phyloP scores from a whole-genome alignment of 208 protist species.

The Trypanosoma congolense region DNA sequence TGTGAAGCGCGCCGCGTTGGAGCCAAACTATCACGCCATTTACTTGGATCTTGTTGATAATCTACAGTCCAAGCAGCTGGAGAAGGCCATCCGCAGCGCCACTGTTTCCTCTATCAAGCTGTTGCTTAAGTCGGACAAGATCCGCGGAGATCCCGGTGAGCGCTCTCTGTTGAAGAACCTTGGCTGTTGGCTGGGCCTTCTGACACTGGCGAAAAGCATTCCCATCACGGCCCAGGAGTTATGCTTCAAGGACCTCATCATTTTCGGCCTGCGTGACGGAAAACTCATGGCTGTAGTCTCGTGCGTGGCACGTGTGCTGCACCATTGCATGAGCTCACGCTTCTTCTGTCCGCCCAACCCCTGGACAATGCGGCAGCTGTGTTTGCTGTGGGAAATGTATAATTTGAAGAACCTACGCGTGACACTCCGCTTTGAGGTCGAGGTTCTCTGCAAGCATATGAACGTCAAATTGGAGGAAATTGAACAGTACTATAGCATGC shows the following conservation, averaged over 20 bases:
- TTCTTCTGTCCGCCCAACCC: conserved; percentile 97
- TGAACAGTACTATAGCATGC: conserved; percentile 23
- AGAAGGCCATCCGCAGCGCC: conserved; percentile 72
- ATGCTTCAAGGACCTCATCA: conserved; percentile 93
- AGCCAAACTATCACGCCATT: conserved; percentile 97
- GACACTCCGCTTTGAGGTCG: conserved; percentile 97
- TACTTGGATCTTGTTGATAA: conserved; percentile 87
- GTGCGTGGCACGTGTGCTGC: conserved; percentile 94
- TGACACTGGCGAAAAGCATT: conserved; percentile 97
- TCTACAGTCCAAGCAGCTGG: conserved; percentile 76
- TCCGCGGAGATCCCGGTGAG: conserved; percentile 86
- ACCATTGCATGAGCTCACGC: conserved; percentile 75
- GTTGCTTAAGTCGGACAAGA: conserved; percentile 93
- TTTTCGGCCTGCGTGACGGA: conserved; percentile 91
- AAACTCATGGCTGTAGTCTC: conserved; percentile 95
- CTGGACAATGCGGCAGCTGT: conserved; percentile 96
- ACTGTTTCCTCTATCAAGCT: conserved; percentile 85
- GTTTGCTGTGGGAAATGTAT: conserved; percentile 94
- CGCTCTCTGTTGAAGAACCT: conserved; percentile 97
- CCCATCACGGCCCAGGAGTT: conserved; percentile 94
- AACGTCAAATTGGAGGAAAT: conserved; percentile 45
- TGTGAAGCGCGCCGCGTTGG: conserved; percentile 95
- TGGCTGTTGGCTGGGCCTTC: conserved; percentile 95
- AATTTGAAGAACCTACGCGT: conserved; percentile 92
- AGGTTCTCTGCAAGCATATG: conserved; percentile 84